Conservation (phyloP, 179 eudicot genomes). For the Drosera spatulata region DNA sequence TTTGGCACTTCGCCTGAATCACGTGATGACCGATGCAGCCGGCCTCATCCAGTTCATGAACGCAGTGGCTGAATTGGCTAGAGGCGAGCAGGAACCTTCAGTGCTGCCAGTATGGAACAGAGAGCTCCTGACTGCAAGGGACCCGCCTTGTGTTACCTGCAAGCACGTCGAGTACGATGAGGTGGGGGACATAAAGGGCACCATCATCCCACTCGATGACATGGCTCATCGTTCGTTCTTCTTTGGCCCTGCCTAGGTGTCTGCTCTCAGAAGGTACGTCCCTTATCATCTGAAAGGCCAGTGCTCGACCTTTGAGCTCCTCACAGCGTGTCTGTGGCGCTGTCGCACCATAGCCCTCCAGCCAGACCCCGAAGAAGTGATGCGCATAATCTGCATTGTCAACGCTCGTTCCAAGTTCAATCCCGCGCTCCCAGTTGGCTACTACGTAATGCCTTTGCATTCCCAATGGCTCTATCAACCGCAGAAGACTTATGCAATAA, state of each 20-base stretch:
- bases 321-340: conserved; percentile 29
- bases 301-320: conserved; percentile 20
- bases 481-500: conserved; percentile 18
- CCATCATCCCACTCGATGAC: conserved; percentile 8
- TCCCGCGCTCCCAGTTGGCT: conserved; percentile 6
- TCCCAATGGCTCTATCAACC: conserved; percentile 24
- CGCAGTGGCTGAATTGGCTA: conserved; percentile 9
- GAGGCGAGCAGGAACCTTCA: conserved; percentile 12
- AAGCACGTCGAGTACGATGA: conserved; percentile 17
- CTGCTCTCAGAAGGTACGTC: conserved; percentile 19
- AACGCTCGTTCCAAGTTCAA: conserved; percentile 4
- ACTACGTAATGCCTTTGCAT: conserved; percentile 45
- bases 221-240: conserved; percentile 30
- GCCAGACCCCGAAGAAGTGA: conserved; percentile 8
- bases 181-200: not conserved
- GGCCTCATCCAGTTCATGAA: conserved; percentile 6
- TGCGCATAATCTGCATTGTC: conserved; percentile 2
- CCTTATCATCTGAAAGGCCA: conserved; percentile 15
- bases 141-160: conserved; percentile 14
- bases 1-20: not conserved
- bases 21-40: not conserved
- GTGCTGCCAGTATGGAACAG: conserved; percentile 21
- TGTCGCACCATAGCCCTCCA: conserved; percentile 21
- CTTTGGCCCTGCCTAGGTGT: conserved; percentile 22
- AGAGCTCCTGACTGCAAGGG: conserved; percentile 11